Base-by-base conservation (phyloP, 495 filamentous ascomycete genomes). In the Talaromyces stipitatus region DNA sequence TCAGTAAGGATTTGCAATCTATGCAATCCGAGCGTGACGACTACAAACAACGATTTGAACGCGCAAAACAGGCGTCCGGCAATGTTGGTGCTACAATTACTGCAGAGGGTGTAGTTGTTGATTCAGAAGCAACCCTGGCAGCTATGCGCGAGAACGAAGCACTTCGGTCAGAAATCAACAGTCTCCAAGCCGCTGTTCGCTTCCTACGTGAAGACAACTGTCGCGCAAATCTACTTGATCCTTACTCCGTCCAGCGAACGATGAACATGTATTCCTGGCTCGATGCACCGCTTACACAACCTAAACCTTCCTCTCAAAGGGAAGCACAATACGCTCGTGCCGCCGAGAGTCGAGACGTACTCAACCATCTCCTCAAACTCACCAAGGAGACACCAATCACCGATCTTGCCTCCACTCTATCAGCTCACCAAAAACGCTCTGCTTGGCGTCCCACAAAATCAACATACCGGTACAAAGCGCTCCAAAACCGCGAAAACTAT, bases 201-300 rank as follows among this genome's bases (percentile, higher is more conserved):
- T 92, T 85, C 71, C 73, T 95, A 22, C 82, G 89, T 23, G 85
- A 90, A 56, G 90, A 94, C 55, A 90, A 84, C 64, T 73, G 81
- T n/a, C 81, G 86, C 26, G 76, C 83, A 2, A 80, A 84, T 27
- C 65, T 85, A 22, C 77, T 78, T 22, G 83, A 89, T 62, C 79
- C 85, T 12, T 76, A 81, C 29, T 75, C 74, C 14, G 69, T 82
- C 48, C 82, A 84, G 60, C 85, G 83, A 32, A 70, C 71, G 18
- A 66, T 67, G 16, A 71, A 76, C 24, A 65, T 76, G 63, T 66
- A 76, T 73, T 77, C 72, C 60, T 80, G 82, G 74, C 80, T 92
- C 5, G 78, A 85, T 18, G 80, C 85, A 55, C 88, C 89, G 6
- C 75, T 91, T 33, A 68, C 66, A 12, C 76, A 74, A 54, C 27